A percentile compares a stretch with the other conserved stretches of the same genome.
These are phyloP conservation scores for Blumeria hordei DNA, from an alignment of 2,329 filamentous ascomycete genomes.

Conservation along the genomic window DNA sequence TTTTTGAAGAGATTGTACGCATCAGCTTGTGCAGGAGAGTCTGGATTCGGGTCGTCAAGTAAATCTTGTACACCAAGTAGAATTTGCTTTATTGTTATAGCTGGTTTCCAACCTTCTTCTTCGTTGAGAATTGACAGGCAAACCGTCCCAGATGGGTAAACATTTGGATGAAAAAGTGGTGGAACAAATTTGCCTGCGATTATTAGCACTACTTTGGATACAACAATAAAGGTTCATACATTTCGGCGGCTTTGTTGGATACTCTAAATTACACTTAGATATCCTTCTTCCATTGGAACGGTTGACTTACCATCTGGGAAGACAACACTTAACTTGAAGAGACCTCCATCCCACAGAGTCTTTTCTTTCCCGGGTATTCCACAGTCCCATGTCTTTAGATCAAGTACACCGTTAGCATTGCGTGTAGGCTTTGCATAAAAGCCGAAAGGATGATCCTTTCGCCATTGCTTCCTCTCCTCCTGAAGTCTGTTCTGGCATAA, in stretches of 20 bases:
- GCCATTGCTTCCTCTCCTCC: slow-evolving; percentile 90
- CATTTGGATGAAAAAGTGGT: slow-evolving; percentile 92
- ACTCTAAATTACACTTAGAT: slow-evolving; percentile 34
- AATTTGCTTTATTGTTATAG: slow-evolving; percentile 96
- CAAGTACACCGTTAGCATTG: slow-evolving; percentile 55
- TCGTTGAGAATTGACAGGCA: slow-evolving; percentile 95
- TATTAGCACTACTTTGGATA: slow-evolving; percentile 5
- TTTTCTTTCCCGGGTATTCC: slow-evolving; percentile 89
- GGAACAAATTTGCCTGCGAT: slow-evolving; percentile 75
- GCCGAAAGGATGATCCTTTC: slow-evolving; percentile 87
- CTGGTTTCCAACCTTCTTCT: slow-evolving; percentile 94
- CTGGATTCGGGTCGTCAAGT: slow-evolving; percentile 87
- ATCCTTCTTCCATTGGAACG: neutral
- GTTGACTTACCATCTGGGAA: slow-evolving; percentile 65
- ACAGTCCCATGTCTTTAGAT: slow-evolving; percentile 91
- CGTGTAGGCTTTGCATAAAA: slow-evolving; percentile 83
- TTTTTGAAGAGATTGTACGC: slow-evolving; percentile 95
- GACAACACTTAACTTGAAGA: slow-evolving; percentile 80
- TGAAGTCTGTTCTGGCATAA: slow-evolving; percentile 71
- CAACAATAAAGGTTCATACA: slow-evolving; percentile 35
- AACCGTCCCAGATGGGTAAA: slow-evolving; percentile 93
- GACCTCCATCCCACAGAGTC: slow-evolving; percentile 91
- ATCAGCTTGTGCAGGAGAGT: slow-evolving; percentile 88
- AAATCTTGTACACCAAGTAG: slow-evolving; percentile 88
- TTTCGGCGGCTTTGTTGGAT: slow-evolving; percentile 95